phyloP scores from a whole-genome alignment of 306 rosid genomes.

The Hylodesmum podocarpum region DNA sequence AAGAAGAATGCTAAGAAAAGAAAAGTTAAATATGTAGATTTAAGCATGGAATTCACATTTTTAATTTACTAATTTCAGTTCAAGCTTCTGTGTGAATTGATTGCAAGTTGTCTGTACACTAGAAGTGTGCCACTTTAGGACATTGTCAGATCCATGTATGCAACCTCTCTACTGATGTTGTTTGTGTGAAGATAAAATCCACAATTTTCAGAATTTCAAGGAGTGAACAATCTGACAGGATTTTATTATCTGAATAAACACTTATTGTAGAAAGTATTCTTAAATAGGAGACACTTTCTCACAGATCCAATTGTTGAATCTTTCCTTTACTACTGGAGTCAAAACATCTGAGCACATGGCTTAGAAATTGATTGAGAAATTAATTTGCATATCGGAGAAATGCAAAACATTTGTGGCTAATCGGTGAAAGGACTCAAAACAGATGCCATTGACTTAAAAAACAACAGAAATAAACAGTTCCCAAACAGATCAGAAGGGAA shows the following conservation, averaged over 20 bases:
- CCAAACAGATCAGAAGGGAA: not conserved
- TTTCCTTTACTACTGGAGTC: not conserved
- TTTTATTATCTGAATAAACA: not conserved
- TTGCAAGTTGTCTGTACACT: not conserved
- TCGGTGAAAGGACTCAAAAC: not conserved
- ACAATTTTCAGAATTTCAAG: not conserved
- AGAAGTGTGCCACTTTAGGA: not conserved
- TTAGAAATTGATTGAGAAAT: not conserved
- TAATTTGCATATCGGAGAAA: conserved; percentile 13
- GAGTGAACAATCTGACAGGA: not conserved
- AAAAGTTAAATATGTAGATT: not conserved
- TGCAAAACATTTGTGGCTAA: not conserved
- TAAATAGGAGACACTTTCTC: not conserved
- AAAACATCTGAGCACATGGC: not conserved
- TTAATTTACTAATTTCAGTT: not conserved
- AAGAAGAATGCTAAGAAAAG: not conserved
- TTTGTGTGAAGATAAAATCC: not conserved
- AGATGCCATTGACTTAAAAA: not conserved
- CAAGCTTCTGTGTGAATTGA: not conserved
- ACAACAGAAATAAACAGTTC: not conserved
- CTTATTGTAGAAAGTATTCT: too few species aligned
- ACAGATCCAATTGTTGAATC: not conserved
- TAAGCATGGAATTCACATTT: not conserved
- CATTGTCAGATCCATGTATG: not conserved
- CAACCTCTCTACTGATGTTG: not conserved